These are phyloP conservation scores for Erythrobasidium yunnanense DNA, from an alignment of 768 basidiomycete genomes.

Conservation along the genomic window DNA sequence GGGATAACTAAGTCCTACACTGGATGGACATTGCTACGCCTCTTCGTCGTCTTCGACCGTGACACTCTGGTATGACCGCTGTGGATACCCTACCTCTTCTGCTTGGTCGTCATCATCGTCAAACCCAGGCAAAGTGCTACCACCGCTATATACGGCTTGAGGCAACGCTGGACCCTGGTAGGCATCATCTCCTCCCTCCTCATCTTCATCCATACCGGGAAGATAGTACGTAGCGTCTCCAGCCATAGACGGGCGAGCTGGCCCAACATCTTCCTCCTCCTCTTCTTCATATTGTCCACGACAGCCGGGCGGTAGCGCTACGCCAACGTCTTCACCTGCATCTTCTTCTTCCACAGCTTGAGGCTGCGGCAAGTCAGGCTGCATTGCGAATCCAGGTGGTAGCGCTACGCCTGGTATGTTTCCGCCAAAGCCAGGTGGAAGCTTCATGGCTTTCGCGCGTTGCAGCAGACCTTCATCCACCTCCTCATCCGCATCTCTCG, in stretches of 20 bases:
- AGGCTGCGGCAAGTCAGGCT: not conserved
- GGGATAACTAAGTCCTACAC: no score
- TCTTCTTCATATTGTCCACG: not conserved
- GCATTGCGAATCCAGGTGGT: slow-evolving; percentile 2
- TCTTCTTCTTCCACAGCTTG: not conserved
- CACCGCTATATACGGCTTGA: not conserved
- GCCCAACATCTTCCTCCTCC: not conserved
- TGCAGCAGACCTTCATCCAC: not conserved
- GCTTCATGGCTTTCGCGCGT: not conserved
- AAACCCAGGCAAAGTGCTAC: not conserved
- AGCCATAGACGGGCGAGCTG: not conserved
- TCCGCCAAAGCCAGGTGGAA: not conserved
- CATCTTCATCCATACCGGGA: slow-evolving; percentile 6
- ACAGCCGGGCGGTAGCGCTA: not conserved
- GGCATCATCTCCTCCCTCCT: slow-evolving; percentile 1
- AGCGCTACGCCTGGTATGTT: not conserved
- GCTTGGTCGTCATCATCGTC: not conserved
- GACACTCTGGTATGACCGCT: not conserved
- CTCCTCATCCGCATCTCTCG: not conserved
- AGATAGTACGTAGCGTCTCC: not conserved
- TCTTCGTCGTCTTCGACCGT: not conserved
- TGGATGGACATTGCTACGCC: no score
- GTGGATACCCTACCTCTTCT: not conserved
- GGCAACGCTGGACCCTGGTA: slow-evolving; percentile 10
- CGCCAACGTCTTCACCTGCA: not conserved